phyloP scores from a whole-genome alignment of 257 asterid species.

The Ophiorrhiza pumila region DNA sequence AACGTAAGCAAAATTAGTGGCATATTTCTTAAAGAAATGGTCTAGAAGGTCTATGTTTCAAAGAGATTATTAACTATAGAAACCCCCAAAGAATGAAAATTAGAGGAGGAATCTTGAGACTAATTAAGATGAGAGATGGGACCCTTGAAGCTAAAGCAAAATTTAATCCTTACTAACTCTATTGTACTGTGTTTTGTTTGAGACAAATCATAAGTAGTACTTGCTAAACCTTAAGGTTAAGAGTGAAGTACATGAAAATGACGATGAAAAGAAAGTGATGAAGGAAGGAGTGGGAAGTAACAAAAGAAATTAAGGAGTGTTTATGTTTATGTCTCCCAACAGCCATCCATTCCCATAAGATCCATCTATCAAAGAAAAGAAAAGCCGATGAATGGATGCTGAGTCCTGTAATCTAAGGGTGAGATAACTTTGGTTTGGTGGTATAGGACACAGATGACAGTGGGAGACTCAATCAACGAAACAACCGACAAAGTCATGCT shows the following conservation, averaged over 20 bases:
- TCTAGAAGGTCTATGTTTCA: background rate
- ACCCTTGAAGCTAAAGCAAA: background rate
- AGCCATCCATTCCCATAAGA: slow-evolving; percentile 26
- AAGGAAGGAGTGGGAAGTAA: background rate
- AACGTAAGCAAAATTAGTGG: slow-evolving; percentile 23
- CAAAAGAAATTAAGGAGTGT: background rate
- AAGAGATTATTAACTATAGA: slow-evolving; percentile 15
- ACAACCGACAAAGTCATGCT: slow-evolving; percentile 69
- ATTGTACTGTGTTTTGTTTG: too few species aligned
- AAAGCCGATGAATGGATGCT: slow-evolving; percentile 11
- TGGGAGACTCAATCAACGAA: slow-evolving; percentile 30
- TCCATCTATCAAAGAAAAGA: slow-evolving; percentile 12
- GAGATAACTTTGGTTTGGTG: slow-evolving; percentile 25
- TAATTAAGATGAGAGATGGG: background rate
- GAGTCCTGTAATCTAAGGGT: background rate
- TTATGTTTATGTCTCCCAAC: slow-evolving; percentile 44
- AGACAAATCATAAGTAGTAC: too few species aligned
- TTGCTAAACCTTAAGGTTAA: background rate
- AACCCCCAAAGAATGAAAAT: slow-evolving; percentile 1
- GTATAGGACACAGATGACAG: slow-evolving; percentile 23
- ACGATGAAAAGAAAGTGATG: background rate
- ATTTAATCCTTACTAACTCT: background rate
- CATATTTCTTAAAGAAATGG: slow-evolving; percentile 11
- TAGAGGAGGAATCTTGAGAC: slow-evolving; percentile 13
- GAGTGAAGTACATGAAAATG: too few species aligned